Evolutionary conservation across 2,329 filamentous ascomycete genomes (phyloP), one percentile per base, ranked within the genome.

Genomic region (Fusarium chaquense): DNA sequence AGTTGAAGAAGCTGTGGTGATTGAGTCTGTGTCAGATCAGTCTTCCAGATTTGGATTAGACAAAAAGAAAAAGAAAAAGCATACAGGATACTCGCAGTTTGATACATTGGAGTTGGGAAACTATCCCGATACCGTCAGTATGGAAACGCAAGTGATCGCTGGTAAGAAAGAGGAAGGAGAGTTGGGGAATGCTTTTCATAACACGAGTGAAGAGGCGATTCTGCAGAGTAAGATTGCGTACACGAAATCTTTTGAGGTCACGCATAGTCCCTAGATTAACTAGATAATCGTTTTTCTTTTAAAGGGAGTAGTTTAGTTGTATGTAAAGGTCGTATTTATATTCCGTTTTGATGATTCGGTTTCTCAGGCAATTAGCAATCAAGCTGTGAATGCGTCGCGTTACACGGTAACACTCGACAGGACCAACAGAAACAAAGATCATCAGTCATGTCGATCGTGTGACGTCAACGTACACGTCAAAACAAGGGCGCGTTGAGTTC

Each of bases 1-100:
- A 6, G 8, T 18, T 1, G 26, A 8, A 11, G 24, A 87, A 61
- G 20, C 18, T 2, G 86, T 83, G 38, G 90, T 90, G 81, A 1
- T 61, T 26, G 58, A 65, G 11, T 49, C 49, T 2, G 26, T 38
- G 2, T 46, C 55, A 0, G 43, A 58, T 2, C 24, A 28, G 6
- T 54, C 52, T 0, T 52, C 49, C 1, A 16, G 49, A 40, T 52
- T 52, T 13, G 49, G n/a, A 7, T 11, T 58, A 3, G 61, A 49
- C n/a, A 72, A 70, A 5, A 36, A 47, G 32, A 40, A 58, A 12
- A 58, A 49, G 36, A 65, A 59, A 24, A 65, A 58, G 15, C 62
- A 55, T 6, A 70, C 69, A 2, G 70, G 66, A 0, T 70, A 72
- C 16, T 44, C 53, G 0, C 69, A 72, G 6, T 70, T 70, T 11